These are phyloP conservation scores for Crucihimalaya himalaica DNA, from an alignment of 345 rosid genomes.

Conservation along the genomic window DNA sequence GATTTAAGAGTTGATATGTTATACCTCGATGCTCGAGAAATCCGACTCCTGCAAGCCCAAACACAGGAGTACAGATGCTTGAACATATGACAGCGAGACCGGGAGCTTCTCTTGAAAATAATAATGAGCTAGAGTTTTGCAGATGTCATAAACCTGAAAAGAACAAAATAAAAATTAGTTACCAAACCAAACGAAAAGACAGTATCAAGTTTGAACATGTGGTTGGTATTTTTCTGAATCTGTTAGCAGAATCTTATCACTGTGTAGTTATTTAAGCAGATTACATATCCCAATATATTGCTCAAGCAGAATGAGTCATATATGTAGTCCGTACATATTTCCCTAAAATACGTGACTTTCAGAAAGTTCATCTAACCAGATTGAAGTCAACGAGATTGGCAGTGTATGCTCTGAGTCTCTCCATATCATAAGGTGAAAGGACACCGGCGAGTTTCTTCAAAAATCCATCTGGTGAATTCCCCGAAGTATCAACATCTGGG, in stretches of 20 bases:
- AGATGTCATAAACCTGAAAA: slow-evolving; percentile 60
- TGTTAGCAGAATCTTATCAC: not conserved
- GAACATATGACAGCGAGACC: slow-evolving; percentile 66
- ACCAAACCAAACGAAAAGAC: not conserved
- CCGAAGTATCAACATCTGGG: slow-evolving; percentile 43
- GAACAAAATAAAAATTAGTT: not conserved
- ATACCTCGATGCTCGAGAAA: slow-evolving; percentile 70
- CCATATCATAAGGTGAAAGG: slow-evolving; percentile 71
- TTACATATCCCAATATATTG: slow-evolving; percentile 45
- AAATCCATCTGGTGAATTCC: slow-evolving; percentile 50
- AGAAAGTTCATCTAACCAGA: slow-evolving; percentile 50
- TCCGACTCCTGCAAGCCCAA: slow-evolving; percentile 82
- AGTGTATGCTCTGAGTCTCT: slow-evolving; percentile 72
- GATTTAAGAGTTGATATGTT: slow-evolving; percentile 12
- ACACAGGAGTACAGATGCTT: slow-evolving; percentile 82
- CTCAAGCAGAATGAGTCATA: slow-evolving; percentile 38
- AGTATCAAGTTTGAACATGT: not conserved
- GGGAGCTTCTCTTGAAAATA: slow-evolving; percentile 89
- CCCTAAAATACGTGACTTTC: not conserved
- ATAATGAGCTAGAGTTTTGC: slow-evolving; percentile 66
- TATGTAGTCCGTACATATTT: not conserved
- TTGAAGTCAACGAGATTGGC: slow-evolving; percentile 73
- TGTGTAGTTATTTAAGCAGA: not conserved
- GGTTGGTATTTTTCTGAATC: not conserved
- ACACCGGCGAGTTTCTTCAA: slow-evolving; percentile 53